A percentile compares a stretch with the other conserved stretches of the same genome.
These are phyloP conservation scores for Yamadazyma ubonensis DNA, from an alignment of 805 yeast species.

Conservation along the genomic window DNA sequence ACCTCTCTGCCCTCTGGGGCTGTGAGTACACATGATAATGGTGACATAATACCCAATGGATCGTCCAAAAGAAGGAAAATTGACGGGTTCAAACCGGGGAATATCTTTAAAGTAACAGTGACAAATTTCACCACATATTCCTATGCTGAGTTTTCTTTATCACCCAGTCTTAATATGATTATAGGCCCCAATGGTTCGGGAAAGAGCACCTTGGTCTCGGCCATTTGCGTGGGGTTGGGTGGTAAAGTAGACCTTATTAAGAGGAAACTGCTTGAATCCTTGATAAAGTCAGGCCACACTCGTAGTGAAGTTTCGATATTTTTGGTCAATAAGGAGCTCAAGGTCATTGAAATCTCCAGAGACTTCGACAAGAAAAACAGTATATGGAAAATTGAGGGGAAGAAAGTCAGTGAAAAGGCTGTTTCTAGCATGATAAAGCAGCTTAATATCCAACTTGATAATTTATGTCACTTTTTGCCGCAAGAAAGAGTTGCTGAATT, in stretches of 20 bases:
- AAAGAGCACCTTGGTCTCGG: conserved; percentile 89
- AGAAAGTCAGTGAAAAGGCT: conserved; percentile 37
- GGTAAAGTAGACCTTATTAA: conserved; percentile 77
- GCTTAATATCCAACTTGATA: conserved; percentile 81
- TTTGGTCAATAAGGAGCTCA: conserved; percentile 39
- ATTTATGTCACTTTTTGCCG: conserved; percentile 90
- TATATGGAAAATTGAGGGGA: conserved; percentile 51
- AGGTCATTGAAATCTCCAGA: conserved; percentile 43
- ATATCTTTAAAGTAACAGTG: conserved; percentile 50
- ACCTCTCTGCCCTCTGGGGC: too few relatives aligned
- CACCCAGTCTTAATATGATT: conserved; percentile 85
- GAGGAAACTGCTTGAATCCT: conserved; percentile 61
- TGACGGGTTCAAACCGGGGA: conserved; percentile 38
- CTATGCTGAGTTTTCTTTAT: conserved; percentile 67
- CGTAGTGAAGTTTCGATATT: conserved; percentile 46
- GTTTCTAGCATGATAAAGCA: conserved; percentile 46
- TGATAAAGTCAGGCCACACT: conserved; percentile 66
- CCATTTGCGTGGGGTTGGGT: conserved; percentile 83
- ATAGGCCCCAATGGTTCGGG: conserved; percentile 98
- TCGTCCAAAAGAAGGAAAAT: conserved; percentile 1
- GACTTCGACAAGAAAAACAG: conserved; percentile 47
- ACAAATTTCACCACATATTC: conserved; percentile 68
- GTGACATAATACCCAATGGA: too few relatives aligned
- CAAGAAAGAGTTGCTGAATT: conserved; percentile 94
- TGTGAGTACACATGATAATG: too few relatives aligned